Evolutionary conservation across 345 rosid genomes (phyloP).

Genomic region (Combretum micranthum): DNA sequence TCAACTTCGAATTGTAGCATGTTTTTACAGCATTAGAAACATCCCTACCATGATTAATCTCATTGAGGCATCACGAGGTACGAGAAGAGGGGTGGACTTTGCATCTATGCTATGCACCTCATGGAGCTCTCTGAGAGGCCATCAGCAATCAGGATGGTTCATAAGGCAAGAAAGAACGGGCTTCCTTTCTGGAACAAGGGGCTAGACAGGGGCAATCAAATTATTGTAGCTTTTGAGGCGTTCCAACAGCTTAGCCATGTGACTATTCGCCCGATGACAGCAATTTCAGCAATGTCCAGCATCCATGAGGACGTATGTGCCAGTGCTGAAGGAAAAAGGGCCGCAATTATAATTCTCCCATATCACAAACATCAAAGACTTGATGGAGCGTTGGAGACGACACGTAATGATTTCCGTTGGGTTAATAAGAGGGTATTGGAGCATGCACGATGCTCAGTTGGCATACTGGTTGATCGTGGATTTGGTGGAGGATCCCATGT

Average conservation of each 20-base stretch:
- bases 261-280: constrained; percentile 71
- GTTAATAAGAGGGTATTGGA: constrained; percentile 62
- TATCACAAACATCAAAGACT: constrained; percentile 72
- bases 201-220: constrained; percentile 31
- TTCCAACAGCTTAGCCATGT: constrained; percentile 55
- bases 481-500: constrained; percentile 73
- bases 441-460: constrained; percentile 67
- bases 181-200: constrained; percentile 83
- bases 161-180: constrained; percentile 74
- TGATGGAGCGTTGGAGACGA: constrained; percentile 58
- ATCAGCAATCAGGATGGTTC: constrained; percentile 86
- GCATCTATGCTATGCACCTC: constrained; percentile 85
- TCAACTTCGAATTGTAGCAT: constrained; percentile 48
- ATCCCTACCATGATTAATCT: constrained; percentile 60
- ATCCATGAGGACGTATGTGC: constrained; percentile 65
- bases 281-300: constrained; percentile 56
- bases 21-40: constrained; percentile 50
- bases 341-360: constrained; percentile 64
- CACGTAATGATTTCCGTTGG: constrained; percentile 40
- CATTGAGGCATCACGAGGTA: constrained; percentile 79
- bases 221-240: constrained; percentile 79
- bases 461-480: constrained; percentile 80
- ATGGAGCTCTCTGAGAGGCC: constrained; percentile 91
- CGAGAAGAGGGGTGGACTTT: constrained; percentile 57
- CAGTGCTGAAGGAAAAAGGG: constrained; percentile 53